Evolutionary conservation across 108 stramenopile genomes (phyloP), one percentile per base, ranked within the genome.

Genomic region (Nannochloropsis salina): DNA sequence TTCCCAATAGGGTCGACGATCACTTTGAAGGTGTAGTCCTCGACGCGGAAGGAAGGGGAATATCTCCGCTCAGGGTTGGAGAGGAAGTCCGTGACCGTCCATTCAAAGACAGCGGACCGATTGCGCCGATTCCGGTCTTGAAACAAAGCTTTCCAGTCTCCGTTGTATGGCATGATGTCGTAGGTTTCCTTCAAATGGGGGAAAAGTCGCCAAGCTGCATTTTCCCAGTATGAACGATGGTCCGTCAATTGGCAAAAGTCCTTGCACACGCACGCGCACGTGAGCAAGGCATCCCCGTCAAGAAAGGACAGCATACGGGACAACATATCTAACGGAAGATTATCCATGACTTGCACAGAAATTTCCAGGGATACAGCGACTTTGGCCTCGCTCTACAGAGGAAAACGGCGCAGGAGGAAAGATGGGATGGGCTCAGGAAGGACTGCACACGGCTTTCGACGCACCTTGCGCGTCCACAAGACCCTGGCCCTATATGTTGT

Each of bases 11-110:
- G 61, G 6, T 74, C 61, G 6, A 74, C 61, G 6, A 74, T 74
- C 20, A 74, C 61, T 74, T 74, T 74, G 61, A 74, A 74, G 61
- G 15, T 74, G 61, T 74, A 74, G n/a, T 74, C n/a, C 2, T 74
- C 61, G 61, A 74, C 61, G 61, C 61, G 61, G 61, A 74, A 74
- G 61, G 61, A 74, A n/a, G 61, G 61, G 61, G 61, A 74, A n/a
- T 74, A 74, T 4, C 61, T 15, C 8, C 61, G 61, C n/a, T 74
- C 61, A n/a, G 61, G 61, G 61, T 74, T 74, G 61, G 61, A 74
- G 61, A 74, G 61, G 61, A 74, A 74, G n/a, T 74, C 61, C 20
- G 61, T 74, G 61, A 74, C 61, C 20, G n/a, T n/a, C 61, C 61
- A 74, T 6, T 74, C 61, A 8, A 74, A 74, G 2, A 74, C 61